Evolutionary conservation across 257 asterid genomes (phyloP), one percentile per base, ranked within the genome.

Genomic region (Mitragyna speciosa): DNA sequence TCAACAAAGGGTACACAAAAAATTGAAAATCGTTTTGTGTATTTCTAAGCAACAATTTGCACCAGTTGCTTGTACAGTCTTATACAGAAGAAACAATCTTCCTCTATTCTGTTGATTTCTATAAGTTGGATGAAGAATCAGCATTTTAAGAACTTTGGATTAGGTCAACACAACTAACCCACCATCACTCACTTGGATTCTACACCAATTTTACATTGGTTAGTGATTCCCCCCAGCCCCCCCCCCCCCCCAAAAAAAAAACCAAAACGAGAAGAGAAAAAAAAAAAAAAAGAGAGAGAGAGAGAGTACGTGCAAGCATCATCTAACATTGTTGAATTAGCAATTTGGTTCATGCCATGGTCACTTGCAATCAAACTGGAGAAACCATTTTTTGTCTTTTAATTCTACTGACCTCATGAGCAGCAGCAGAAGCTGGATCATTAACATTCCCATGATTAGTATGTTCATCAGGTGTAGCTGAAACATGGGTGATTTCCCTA

Each of bases 391-490:
- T 69, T 15, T 52, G 28, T 54, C 20, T 51, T 54, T 76, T 68
- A 76, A 80, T 76, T 82, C 84, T 78, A 68, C 83, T 69, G 80
- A 96, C 98, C 97, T 92, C 92, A 73, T 92, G 96, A 67, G 89
- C 87, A 80, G 92, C 84, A 82, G 87, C 80, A 76, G 86, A 80
- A 83, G 85, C 81, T 45, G 85, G 81, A 56, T 89, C 90, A 67
- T 82, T 70, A 82, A 59, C 63, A 51, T 80, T 87, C 72, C 83
- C 96, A 78, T 78, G 89, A 84, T 84, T 79, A 81, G 85, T 80
- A 83, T 92, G 80, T 75, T 76, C 85, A 72, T 83, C 76, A 81
- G 54, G 79, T 70, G 83, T 89, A 78, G 79, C 74, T 54, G 94
- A 82, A 80, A 79, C 79, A 45, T 80, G 87, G 81, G 83, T 84